Evolutionary conservation across 768 basidiomycete genomes (phyloP), one percentile per base, ranked within the genome.

Genomic region (Amanita pseudoporphyria): DNA sequence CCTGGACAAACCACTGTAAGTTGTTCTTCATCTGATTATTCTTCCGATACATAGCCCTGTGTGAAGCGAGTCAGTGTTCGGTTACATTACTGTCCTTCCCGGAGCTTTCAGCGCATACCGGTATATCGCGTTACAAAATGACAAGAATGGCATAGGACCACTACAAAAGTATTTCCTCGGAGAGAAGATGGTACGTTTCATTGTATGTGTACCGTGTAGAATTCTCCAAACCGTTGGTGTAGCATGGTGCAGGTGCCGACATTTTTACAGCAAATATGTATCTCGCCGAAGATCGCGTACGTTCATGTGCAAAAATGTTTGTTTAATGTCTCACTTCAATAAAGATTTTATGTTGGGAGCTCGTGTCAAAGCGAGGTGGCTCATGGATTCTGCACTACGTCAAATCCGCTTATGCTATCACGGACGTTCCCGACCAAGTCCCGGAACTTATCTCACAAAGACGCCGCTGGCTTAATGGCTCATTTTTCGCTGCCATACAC

Each of bases 191-290:
- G 81, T 81, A n/a, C 31, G 72, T 55, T 35, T 45, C 45, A 26
- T 56, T 49, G 16, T 24, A 5, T 48, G 54, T 56, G 12, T 3
- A 42, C 26, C 9, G 18, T 12, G 6, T 36, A 16, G 44, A 12
- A 46, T 9, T 32, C 22, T 42, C 10, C 35, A 31, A 48, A 6
- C 40, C n/a, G 39, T 18, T 4, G 50, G 5, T 30, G 3, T 48
- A 81, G 80, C 87, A 88, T 53, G 87, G 86, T 26, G 81, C 85
- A 3, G 86, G 80, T 12, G 86, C 87, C 1, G 90, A 91, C 60
- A 92, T 95, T 52, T 94, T 94, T 67, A 93, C 90, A 4, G 88
- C 92, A 21, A 95, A 95, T 61, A 95, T 95, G 91, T 97, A 94
- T 61, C 76, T 95, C 13, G 91, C 91, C 7, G 91, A 94, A 64